Evolutionary conservation across 306 rosid species (phyloP), one percentile per base, ranked within the genome.

Genomic region (Prunus dulcis): DNA sequence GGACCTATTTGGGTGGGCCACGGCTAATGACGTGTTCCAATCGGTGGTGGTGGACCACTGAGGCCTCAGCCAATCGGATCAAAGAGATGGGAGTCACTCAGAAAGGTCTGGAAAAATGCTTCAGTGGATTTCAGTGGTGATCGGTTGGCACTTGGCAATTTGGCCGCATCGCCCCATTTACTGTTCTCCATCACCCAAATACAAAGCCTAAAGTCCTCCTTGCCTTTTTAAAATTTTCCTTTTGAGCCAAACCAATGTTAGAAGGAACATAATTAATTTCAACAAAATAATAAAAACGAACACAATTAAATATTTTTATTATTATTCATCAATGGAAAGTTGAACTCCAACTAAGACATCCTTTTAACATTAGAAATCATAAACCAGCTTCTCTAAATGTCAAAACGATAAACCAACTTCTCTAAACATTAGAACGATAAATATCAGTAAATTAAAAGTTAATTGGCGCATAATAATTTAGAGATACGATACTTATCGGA

Each of bases 111-210:
- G 61, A 67, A 69, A 73, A 73, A 32, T 18, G 27, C 56, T 9
- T 70, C 51, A 57, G 73, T 51, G 69, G 78, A 73, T 78, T 53
- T 64, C 57, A 45, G 55, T 76, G 84, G 76, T 25, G 49, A 49
- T 18, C 25, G 65, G 38, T 55, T 32, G 64, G 50, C 75, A 53
- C 32, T 71, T 1, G 64, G 76, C 66, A 55, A 64, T 60, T 49
- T 53, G 51, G 75, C 75, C 75, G 4, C 38, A 38, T 14, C 51
- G 14, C 13, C 15, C 2, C 3, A 12, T 1, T 6, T 3, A 17
- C 3, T 3, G 75, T 55, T 51, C 52, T 57, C 67, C 67, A 41
- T 55, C 27, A 1, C 5, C 17, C 63, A 2, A 34, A 1, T 22
- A 67, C 64, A 55, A 71, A 55, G 38, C 51, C 9, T 32, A 2